Conservation (phyloP, 352 stramenopile species). For the Pythium insidiosum region DNA sequence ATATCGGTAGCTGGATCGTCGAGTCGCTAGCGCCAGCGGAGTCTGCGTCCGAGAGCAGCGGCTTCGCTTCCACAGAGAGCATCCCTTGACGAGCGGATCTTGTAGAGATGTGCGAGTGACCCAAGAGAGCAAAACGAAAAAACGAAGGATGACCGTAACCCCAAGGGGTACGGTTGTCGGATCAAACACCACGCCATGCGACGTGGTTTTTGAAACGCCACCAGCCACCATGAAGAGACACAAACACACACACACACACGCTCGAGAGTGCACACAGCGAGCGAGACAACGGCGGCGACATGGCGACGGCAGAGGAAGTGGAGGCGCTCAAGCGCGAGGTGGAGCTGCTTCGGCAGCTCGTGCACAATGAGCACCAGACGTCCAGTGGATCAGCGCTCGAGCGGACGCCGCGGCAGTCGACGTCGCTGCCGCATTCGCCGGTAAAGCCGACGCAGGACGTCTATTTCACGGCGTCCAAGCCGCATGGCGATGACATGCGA, state of each 20-base stretch:
- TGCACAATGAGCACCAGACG: constrained; percentile 29
- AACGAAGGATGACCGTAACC: not conserved
- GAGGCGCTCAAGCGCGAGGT: constrained; percentile 45
- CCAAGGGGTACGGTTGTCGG: not conserved
- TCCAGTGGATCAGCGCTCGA: not conserved
- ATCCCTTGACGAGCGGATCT: constrained; percentile 6
- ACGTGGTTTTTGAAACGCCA: no score
- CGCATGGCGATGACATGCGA: constrained; percentile 1
- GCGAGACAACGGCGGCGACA: no score
- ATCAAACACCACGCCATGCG: no score
- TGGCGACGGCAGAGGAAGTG: constrained; percentile 31
- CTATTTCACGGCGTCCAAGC: constrained; percentile 2
- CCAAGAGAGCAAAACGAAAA: no score
- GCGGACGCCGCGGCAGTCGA: constrained; percentile 1
- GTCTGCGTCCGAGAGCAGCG: constrained; percentile 29
- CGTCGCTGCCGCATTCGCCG: constrained; percentile 8
- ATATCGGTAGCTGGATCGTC: no score
- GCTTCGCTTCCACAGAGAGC: constrained; percentile 25
- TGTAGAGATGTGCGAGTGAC: constrained; percentile 3
- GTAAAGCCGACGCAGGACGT: not conserved
- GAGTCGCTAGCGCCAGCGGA: constrained; percentile 1
- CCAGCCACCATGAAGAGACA: no score
- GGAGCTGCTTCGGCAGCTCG: constrained; percentile 30
- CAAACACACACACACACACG: no score
- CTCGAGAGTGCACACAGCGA: no score